Base-by-base conservation (phyloP, 2,329 filamentous ascomycete genomes). In the Aspergillus vadensis region DNA sequence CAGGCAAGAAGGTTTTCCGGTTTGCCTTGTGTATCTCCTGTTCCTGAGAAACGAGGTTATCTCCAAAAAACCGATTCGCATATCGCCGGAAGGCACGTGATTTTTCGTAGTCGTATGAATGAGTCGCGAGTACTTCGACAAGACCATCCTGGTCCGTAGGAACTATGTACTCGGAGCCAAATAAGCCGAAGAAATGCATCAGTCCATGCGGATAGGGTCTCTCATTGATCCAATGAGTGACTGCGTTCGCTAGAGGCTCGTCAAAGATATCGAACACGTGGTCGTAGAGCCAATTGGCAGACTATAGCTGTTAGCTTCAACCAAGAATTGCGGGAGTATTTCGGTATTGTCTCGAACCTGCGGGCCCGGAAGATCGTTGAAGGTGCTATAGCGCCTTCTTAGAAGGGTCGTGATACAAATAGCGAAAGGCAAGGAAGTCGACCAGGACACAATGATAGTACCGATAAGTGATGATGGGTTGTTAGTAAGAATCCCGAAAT, bases 101-200 rank as follows among this genome's bases (percentile, higher is more conserved):
- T 23, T 59, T 59, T 8, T 49, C 27, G 15, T 19, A 59, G 17
- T 59, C 43, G 25, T 59, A 55, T 0, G 51, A 25, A 1, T 8
- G 30, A 2, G n/a, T 41, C 0, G 51, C 25, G 2, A 56, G 43
- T 2, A 55, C 57, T 1, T 59, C 57, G 2, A 14, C 8, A 1
- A 59, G 36, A 0, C 4, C 30, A 8, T 55, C 43, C 1, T 7
- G 43, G 41, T 41, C 23, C 0, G 57, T 56, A 4, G 52, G 51
- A 5, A 59, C 23, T 12, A 59, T 21, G n/a, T 59, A 59, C 8
- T 48, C 39, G 0, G 43, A 32, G 15, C 57, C 57, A 6, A 50
- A 51, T 3, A 55, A 30, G 15, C 57, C 57, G 6, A 50, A 59
- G 27, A 59, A 50, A 25, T 59, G 57, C 43, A 59, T 50, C 5